phyloP scores from a whole-genome alignment of 257 asterid species.

The Capsicum pubescens region DNA sequence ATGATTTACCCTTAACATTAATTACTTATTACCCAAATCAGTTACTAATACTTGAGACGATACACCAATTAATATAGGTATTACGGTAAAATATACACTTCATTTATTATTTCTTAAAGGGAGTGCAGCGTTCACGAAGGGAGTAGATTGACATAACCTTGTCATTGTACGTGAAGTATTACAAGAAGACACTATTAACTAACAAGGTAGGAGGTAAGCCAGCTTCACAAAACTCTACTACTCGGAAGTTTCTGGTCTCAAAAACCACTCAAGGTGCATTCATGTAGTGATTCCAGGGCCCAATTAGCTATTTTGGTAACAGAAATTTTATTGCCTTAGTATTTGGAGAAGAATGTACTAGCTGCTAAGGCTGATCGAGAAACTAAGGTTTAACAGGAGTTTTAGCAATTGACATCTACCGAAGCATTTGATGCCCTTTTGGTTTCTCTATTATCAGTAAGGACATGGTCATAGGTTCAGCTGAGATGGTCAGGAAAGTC shows the following conservation, averaged over 20 bases:
- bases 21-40: neutral
- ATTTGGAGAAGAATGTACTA: neutral
- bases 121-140: neutral
- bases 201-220: slow-evolving; percentile 10
- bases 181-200: neutral
- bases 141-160: neutral
- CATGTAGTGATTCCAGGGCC: neutral
- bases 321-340: neutral
- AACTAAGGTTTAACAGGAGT: neutral
- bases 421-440: neutral
- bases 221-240: neutral
- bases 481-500: neutral
- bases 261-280: neutral
- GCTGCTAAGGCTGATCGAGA: neutral
- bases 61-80: neutral
- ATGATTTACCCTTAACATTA: neutral
- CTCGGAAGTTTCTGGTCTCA: neutral
- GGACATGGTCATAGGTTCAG: neutral
- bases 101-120: neutral
- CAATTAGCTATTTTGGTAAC: neutral
- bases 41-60: neutral
- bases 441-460: neutral
- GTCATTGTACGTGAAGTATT: neutral
- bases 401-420: neutral
- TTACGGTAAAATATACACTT: neutral